phyloP scores from a whole-genome alignment of 257 asterid species.

The Cynanchum wilfordii region DNA sequence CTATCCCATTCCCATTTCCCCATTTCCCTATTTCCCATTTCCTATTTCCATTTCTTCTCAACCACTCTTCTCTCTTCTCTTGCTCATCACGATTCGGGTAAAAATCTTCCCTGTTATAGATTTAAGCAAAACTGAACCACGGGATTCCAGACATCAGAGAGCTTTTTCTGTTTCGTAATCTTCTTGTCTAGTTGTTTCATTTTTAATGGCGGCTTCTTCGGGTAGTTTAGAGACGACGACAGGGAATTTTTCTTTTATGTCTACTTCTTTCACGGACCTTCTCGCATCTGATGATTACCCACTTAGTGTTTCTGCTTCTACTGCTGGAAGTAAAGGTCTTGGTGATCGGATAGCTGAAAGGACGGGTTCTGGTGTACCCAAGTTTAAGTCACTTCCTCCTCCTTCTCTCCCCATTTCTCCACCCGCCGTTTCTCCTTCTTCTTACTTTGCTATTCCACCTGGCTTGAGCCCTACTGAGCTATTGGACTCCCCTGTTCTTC shows the following conservation, averaged over 20 bases:
- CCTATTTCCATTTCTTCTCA: neutral
- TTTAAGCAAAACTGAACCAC: neutral
- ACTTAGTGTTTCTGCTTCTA: neutral
- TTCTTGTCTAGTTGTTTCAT: neutral
- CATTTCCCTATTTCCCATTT: fast-evolving
- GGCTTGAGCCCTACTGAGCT: constrained; percentile 80
- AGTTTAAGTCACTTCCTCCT: constrained; percentile 75
- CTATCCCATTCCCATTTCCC: neutral
- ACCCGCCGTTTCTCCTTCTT: constrained; percentile 64
- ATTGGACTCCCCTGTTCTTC: constrained; percentile 79
- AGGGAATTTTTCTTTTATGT: constrained; percentile 31
- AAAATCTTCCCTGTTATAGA: constrained; percentile 4
- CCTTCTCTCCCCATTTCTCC: constrained; percentile 74
- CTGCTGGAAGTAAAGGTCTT: constrained; percentile 29
- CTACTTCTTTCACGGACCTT: constrained; percentile 53
- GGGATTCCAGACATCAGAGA: neutral
- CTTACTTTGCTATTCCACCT: constrained; percentile 74
- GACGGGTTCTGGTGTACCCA: constrained; percentile 63
- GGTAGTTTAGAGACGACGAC: constrained; percentile 25
- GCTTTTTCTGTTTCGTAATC: neutral
- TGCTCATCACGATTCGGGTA: constrained; percentile 15
- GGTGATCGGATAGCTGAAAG: constrained; percentile 63
- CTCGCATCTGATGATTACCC: constrained; percentile 47
- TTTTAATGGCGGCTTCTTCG: constrained; percentile 36
- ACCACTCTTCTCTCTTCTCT: neutral